Conservation (phyloP, 345 rosid genomes). For the Heritiera fomes region DNA sequence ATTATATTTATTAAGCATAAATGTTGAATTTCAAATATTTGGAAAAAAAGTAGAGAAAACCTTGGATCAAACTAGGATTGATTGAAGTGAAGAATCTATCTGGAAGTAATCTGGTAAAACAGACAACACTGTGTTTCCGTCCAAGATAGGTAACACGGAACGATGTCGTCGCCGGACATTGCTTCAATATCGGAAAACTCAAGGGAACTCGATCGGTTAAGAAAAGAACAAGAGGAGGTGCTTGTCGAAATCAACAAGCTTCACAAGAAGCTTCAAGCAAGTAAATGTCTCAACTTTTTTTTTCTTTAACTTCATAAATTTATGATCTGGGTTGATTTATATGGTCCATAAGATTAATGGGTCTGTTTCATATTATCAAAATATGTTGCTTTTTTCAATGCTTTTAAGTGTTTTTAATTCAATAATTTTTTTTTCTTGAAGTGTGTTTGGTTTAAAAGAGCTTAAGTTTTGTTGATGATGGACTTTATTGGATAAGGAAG, state of each 20-base stretch:
- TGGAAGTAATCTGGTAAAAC: constrained; percentile 1
- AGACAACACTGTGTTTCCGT: constrained; percentile 14
- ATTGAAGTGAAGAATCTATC: constrained; percentile 6
- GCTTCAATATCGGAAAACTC: constrained; percentile 68
- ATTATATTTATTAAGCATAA: neutral
- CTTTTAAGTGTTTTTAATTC: neutral
- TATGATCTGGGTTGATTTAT: constrained; percentile 14
- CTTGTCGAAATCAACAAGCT: constrained; percentile 78
- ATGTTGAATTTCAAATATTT: neutral
- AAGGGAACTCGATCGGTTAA: constrained; percentile 81
- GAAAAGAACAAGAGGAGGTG: constrained; percentile 69
- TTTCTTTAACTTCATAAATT: neutral
- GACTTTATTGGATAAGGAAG: neutral
- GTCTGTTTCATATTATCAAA: constrained; percentile 17
- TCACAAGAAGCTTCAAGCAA: constrained; percentile 80
- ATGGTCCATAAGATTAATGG: constrained; percentile 21
- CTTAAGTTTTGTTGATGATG: neutral
- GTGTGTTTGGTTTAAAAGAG: constrained; percentile 12
- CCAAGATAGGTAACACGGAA: neutral
- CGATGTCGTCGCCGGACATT: constrained; percentile 67
- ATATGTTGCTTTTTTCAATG: neutral
- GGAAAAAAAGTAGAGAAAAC: neutral
- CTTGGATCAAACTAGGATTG: neutral
- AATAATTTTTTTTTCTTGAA: neutral
- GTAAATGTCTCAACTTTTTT: constrained; percentile 35